Base-by-base conservation (phyloP, 495 filamentous ascomycete species). In the Penicillium arizonense region DNA sequence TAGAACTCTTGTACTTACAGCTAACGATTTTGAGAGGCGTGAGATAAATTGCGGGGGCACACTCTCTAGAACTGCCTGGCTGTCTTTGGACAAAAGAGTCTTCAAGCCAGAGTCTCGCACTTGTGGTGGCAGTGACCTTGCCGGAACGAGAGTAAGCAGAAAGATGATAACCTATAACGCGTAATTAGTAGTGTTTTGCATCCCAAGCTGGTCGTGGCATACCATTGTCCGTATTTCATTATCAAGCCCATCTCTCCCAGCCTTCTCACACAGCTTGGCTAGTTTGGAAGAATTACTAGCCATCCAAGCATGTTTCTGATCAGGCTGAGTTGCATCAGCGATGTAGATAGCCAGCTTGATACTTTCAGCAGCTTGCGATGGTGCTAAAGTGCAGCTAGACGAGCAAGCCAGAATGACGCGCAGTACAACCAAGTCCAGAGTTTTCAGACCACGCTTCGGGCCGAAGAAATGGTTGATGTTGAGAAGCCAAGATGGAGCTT, bases 351-450 rank as follows among this genome's bases (percentile, higher is more conserved):
- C 80, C 14, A 86, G 67, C 7, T 64, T 60, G 42, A 86, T 71
- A 16, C 73, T 73, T 50, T 82, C 72, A 20, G 72, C 47, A 21
- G 75, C 74, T 14, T 81, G 73, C 2, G 62, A 46, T 4, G 67
- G 44, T 3, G 69, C 68, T 7, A 78, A 44, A 13, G 59, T 65
- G 43, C 63, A 69, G 37, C 64, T 76, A 24, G 71, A 64, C 11
- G 77, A 82, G 52, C 78, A 83, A 8, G 77, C 76, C 49, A 75
- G 71, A 18, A 83, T 77, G 9, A 77, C 77, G 18, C 73, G 74
- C 42, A 83, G 59, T 2, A 80, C 73, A 4, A 81, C 72, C 33
- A 86, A 62, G 49, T 84, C 75, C 12, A 85, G 57, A 1, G 78
- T 86, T 50, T 84, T 85, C 9, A 68, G 43, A 2, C 72, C 78